Evolutionary conservation across 1,139 yeast species (phyloP), one percentile per base, ranked within the genome.

Genomic region (Hyphopichia burtonii): DNA sequence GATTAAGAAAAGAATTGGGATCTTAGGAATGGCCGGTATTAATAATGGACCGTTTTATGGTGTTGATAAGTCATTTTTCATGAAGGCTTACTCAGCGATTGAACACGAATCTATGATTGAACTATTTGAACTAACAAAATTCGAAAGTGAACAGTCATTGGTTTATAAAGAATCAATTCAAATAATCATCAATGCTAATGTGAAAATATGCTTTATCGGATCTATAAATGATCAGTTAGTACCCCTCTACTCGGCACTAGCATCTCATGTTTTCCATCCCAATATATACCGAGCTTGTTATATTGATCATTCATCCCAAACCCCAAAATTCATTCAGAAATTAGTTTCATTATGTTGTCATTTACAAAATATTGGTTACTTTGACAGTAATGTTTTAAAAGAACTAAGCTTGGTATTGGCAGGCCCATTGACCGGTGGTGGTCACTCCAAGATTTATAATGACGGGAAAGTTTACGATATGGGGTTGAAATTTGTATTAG

Each of bases 11-110:
- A 67, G 78, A 34, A 74, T 90, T 17, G 90, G 94, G 0, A 69
- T 93, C 19, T 66, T 93, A 39, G 94, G 93, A 2, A 93, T 93
- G 98, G 98, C 98, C 0, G 98, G 98, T 1, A 80, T 90, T 22
- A 89, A 90, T 52, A 81, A 88, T 55, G 99, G 99, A 0, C 99
- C 98, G 2, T 87, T 88, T 56, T 87, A 82, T 51, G 98, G 97
- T 0, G 80, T 81, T 48, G 97, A 93, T 58, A 90, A 88, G 58
- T 82, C 83, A 7, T 69, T 90, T 35, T 79, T 90, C 51, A 83
- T 91, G 68, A 78, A 90, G 49, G 97, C 97, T 0, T 89, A 89
- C 55, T 83, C 96, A 1, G 83, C 96, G 1, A 85, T 93, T 42
- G 99, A 93, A 57, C 88, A 83, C 52, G 96, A 86, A 43, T 87